Evolutionary conservation across 352 stramenopile genomes (phyloP).

Genomic region (Globisporangium apiculatum): DNA sequence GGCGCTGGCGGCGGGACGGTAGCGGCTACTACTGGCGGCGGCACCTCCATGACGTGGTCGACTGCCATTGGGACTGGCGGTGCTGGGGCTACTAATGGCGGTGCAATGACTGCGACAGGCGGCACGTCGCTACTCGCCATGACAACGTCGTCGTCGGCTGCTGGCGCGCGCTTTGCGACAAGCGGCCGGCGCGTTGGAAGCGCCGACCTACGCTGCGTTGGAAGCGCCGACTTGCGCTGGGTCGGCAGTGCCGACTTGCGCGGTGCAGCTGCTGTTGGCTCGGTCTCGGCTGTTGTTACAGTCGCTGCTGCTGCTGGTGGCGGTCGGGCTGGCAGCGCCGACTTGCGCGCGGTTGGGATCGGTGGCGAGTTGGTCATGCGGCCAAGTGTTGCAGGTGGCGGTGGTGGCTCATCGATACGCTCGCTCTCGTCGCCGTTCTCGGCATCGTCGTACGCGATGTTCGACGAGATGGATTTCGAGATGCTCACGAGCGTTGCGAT

Average conservation of each 20-base stretch:
- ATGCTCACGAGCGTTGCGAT: conserved; percentile 69
- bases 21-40: not conserved
- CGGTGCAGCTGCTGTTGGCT: conserved; percentile 4
- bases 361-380: conserved; percentile 43
- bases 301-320: not conserved
- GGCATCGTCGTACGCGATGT: conserved; percentile 58
- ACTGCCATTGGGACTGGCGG: not conserved
- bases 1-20: not conserved
- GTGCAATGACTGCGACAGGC: not conserved
- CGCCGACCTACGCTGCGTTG: not conserved
- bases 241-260: conserved; percentile 1
- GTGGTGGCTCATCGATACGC: not conserved
- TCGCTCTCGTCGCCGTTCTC: conserved; percentile 20
- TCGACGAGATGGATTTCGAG: conserved; percentile 75
- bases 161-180: not conserved
- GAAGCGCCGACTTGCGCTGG: conserved; percentile 3
- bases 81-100: not conserved
- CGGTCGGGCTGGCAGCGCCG: conserved; percentile 1
- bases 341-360: conserved; percentile 13
- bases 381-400: conserved; percentile 19
- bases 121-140: not conserved
- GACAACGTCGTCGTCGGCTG: not conserved
- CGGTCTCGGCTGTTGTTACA: no score
- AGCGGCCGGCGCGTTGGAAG: not conserved
- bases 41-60: not conserved